Conservation (phyloP, 2,329 filamentous ascomycete species). For the Myriosclerotinia scirpicola region DNA sequence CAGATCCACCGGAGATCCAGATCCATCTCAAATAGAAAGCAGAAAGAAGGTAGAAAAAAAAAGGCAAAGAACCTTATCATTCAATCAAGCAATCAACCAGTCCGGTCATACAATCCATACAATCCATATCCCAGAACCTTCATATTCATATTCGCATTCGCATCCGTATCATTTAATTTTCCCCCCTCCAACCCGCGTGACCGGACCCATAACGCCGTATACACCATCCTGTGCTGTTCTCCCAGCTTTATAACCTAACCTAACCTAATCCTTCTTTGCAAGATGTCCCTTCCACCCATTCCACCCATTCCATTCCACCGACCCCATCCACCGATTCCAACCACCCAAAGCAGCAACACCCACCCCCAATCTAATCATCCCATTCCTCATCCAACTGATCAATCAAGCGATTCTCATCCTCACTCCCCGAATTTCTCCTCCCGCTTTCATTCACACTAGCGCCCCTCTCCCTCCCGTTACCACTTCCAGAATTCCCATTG, state of each 20-base stretch:
- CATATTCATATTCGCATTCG: background rate
- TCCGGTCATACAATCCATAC: no score
- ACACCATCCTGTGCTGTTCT: background rate
- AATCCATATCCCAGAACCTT: background rate
- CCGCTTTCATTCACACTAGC: constrained; percentile 11
- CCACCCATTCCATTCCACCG: background rate
- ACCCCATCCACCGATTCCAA: no score
- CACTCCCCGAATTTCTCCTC: constrained; percentile 42
- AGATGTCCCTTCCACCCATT: background rate
- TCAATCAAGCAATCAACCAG: background rate
- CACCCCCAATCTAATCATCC: constrained; percentile 72
- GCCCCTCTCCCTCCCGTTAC: constrained; percentile 4
- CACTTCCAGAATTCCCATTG: constrained; percentile 47
- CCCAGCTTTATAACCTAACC: background rate
- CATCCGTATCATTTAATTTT: background rate
- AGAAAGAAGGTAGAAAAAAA: no score
- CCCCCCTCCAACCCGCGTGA: background rate
- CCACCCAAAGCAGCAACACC: background rate
- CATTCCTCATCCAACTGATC: constrained; percentile 96
- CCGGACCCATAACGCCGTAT: background rate
- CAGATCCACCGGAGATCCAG: no score
- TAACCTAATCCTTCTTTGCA: background rate
- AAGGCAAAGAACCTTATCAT: background rate
- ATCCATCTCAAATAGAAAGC: background rate
- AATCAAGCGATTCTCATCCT: constrained; percentile 91